phyloP scores from a whole-genome alignment of 495 filamentous ascomycete species.

The Penicillium cosmopolitanum region DNA sequence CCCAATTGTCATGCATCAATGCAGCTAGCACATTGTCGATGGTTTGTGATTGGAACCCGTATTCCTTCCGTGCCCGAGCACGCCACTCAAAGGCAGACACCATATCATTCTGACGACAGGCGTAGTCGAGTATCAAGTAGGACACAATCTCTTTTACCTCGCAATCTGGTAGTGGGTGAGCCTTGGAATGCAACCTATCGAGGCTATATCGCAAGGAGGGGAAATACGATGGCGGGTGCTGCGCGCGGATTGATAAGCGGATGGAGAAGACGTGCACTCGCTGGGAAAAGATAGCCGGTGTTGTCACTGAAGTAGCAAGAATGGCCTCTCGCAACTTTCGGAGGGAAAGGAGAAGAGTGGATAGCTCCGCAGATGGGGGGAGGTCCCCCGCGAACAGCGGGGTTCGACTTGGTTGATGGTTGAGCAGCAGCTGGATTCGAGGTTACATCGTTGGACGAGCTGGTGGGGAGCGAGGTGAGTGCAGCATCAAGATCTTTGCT shows the following conservation, averaged over 20 bases:
- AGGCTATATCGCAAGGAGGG: conserved; percentile 83
- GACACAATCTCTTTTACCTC: conserved; percentile 77
- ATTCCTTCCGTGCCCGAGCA: conserved; percentile 46
- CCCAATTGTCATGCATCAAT: conserved; percentile 80
- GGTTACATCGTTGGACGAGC: conserved; percentile 44
- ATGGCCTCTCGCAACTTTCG: conserved; percentile 91
- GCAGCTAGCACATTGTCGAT: conserved; percentile 70
- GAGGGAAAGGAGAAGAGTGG: conserved; percentile 70
- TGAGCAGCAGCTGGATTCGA: conserved; percentile 43
- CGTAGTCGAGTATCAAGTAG: conserved; percentile 85
- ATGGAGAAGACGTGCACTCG: conserved; percentile 81
- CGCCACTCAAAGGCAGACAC: conserved; percentile 69
- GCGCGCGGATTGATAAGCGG: conserved; percentile 75
- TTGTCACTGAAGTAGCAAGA: conserved; percentile 64
- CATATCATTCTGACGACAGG: conserved; percentile 80
- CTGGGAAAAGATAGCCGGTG: conserved; percentile 63
- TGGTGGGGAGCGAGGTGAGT: conserved; percentile 67
- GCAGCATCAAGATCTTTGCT: conserved; percentile 71
- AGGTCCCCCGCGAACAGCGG: conserved; percentile 29
- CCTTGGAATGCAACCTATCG: conserved; percentile 63
- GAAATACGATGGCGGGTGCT: conserved; percentile 84
- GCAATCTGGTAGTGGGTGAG: conserved; percentile 61
- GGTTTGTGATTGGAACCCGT: conserved; percentile 60
- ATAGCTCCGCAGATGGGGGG: conserved; percentile 55
- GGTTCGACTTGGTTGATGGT: conserved; percentile 23